Conservation (phyloP, 805 yeast genomes). For the Nakazawaea sp. region DNA sequence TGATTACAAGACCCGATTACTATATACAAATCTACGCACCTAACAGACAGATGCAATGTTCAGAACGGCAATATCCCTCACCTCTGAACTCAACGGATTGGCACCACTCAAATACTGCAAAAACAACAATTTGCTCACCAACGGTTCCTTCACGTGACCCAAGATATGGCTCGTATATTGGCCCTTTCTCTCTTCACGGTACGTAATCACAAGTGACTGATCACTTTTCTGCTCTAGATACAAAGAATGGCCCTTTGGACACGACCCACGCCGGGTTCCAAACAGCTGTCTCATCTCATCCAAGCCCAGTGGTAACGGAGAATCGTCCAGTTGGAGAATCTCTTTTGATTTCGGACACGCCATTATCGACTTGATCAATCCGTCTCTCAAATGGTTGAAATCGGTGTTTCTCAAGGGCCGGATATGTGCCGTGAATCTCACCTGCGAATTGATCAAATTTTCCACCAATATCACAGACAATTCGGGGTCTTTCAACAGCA, state of each 20-base stretch:
- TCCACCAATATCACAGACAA: constrained; percentile 48
- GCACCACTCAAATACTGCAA: constrained; percentile 69
- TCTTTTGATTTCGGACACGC: constrained; percentile 56
- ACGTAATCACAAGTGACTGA: constrained; percentile 40
- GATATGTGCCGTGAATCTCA: constrained; percentile 65
- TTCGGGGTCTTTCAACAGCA: constrained; percentile 43
- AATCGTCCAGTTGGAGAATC: constrained; percentile 32
- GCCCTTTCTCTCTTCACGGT: constrained; percentile 22
- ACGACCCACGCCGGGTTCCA: constrained; percentile 54
- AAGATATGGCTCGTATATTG: neutral
- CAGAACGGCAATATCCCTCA: constrained; percentile 32
- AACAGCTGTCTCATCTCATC: constrained; percentile 60
- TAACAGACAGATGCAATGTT: neutral
- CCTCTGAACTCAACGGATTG: constrained; percentile 55
- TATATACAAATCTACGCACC: neutral
- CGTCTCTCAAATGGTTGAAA: constrained; percentile 84
- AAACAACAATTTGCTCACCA: constrained; percentile 60
- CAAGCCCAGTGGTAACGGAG: constrained; percentile 52
- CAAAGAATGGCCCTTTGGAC: constrained; percentile 67
- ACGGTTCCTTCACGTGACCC: constrained; percentile 35
- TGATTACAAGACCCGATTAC: neutral
- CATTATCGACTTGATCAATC: constrained; percentile 72
- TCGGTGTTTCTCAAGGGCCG: constrained; percentile 90
- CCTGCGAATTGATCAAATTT: constrained; percentile 49
- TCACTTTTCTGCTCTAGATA: constrained; percentile 44